Evolutionary conservation across 257 asterid genomes (phyloP), one percentile per base, ranked within the genome.

Genomic region (Gentiana straminea): DNA sequence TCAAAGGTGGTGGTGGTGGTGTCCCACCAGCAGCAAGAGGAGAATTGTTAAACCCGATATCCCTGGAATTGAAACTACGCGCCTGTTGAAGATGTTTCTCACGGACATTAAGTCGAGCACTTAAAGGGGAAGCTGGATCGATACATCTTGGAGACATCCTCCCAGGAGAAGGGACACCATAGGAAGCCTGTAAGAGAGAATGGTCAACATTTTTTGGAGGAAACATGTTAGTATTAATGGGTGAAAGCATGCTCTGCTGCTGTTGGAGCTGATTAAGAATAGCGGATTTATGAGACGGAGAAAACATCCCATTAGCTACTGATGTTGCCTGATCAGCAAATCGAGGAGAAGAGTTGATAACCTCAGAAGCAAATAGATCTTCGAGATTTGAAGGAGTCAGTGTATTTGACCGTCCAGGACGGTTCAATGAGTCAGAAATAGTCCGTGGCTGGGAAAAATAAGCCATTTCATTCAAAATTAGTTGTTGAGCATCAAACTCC

Each of bases 361-460:
- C 98, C 0, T 92, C 77, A 52, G 89, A 75, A 24, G 24, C 24
- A 78, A 91, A 91, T 53, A 84, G 79, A 56, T 91, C 98, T 32
- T 91, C 96, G 12, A 91, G 93, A 60, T 84, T 91, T n/a, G 98
- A 86, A 63, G 96, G 94, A 50, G 90, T 79, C 24, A 86, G 79
- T 12, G 81, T 64, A 63, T 85, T 82, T 0, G 86, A 72, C 57
- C 86, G 76, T 48, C 76, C 76, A 60, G 89, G 64, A 52, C 73
- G 76, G 46, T 60, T 72, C 81, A 84, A 46, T 71, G 82, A 56
- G 11, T 71, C 63, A 46, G 89, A 72, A 77, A 67, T 80, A 65
- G 80, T 75, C 32, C 68, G 82, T 6, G 79, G 34, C 68, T 73
- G 94, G 4, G 87, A 72, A 57, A 75, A 75, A 64, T 81, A 73